phyloP scores from a whole-genome alignment of 768 basidiomycete species.

The Cystobasidium tubakii region DNA sequence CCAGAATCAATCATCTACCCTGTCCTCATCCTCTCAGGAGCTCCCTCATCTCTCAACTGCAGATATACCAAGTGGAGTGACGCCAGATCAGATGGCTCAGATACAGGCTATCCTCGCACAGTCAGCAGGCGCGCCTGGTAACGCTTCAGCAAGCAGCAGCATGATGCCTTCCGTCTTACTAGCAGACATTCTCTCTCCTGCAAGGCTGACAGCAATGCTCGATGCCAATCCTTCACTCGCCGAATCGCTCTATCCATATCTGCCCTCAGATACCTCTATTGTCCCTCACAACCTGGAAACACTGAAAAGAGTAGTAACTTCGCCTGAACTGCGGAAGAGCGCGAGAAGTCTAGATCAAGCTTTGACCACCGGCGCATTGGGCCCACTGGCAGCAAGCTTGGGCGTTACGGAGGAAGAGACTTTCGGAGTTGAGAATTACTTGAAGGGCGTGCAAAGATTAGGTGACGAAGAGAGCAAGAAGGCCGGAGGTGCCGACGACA shows the following conservation, averaged over 20 bases:
- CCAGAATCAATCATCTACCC: neutral
- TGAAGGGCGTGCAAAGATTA: conserved; percentile 36
- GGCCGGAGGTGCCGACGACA: neutral
- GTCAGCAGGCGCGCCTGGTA: neutral
- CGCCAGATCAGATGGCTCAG: conserved; percentile 23
- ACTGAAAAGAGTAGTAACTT: conserved; percentile 18
- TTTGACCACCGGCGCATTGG: conserved; percentile 33
- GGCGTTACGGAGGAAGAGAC: conserved; percentile 36
- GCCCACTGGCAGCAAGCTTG: conserved; percentile 29
- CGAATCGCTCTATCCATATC: conserved; percentile 37
- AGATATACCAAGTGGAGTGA: neutral
- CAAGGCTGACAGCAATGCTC: conserved; percentile 29
- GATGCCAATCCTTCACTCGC: neutral
- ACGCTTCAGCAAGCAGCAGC: neutral
- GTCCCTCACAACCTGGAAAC: conserved; percentile 34
- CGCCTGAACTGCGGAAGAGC: conserved; percentile 22
- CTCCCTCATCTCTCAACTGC: neutral
- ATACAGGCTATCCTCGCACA: conserved; percentile 26
- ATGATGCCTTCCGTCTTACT: conserved; percentile 27
- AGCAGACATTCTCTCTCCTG: conserved; percentile 28
- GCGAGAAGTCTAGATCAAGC: conserved; percentile 36
- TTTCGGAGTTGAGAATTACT: conserved; percentile 38
- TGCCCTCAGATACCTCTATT: conserved; percentile 22
- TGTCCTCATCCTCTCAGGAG: neutral
- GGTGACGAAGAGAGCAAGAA: conserved; percentile 35